Conservation (phyloP, 202 grass and related monocot species). For the Saccharum hybrid region DNA sequence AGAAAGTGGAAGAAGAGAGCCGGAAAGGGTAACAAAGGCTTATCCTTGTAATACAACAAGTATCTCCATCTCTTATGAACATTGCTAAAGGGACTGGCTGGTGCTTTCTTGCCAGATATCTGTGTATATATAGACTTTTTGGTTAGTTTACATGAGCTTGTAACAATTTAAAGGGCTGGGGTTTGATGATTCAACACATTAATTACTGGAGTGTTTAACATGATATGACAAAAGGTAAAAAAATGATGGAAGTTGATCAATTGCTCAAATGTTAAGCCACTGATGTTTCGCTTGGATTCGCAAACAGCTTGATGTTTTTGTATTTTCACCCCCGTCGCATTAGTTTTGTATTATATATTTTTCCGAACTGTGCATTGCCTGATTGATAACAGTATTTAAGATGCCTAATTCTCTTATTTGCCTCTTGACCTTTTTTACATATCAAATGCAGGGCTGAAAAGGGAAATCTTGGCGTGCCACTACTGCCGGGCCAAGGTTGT, state of each 20-base stretch:
- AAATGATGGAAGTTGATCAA: not conserved
- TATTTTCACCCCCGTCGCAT: not conserved
- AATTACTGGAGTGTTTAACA: not conserved
- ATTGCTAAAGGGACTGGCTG: not conserved
- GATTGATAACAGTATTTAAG: not conserved
- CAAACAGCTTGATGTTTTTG: not conserved
- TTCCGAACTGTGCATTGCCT: not conserved
- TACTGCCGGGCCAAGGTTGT: slow-evolving; percentile 80
- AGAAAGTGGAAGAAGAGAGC: no score
- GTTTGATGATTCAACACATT: not conserved
- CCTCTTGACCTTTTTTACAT: not conserved
- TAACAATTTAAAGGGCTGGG: not conserved
- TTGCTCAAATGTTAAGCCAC: not conserved
- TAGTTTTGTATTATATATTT: not conserved
- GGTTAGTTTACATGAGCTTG: not conserved
- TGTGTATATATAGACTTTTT: not conserved
- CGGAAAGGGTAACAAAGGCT: no score
- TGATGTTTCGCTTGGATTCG: not conserved
- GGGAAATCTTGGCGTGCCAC: slow-evolving; percentile 77
- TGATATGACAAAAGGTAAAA: not conserved
- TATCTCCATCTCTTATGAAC: no score
- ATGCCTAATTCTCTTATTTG: not conserved
- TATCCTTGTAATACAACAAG: no score
- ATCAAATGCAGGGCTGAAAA: slow-evolving; percentile 64
- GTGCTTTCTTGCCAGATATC: not conserved